Base-by-base conservation (phyloP, 176 grass and related monocot species). In the Triticum timopheevii region DNA sequence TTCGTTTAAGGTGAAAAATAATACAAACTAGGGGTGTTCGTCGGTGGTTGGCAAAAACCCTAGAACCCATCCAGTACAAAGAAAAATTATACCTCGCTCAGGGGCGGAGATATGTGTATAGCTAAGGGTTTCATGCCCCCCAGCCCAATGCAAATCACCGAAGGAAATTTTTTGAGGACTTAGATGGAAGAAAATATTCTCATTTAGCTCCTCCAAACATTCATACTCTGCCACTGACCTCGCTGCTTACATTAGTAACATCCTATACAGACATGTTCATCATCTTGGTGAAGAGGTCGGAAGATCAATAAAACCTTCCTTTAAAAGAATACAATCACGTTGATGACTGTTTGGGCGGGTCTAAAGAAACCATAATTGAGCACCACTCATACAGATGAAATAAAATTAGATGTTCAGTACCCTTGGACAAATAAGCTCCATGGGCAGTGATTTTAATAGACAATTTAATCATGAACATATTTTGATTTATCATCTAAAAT, bases 401-500 rank as follows among this genome's bases (percentile, higher is more conserved):
- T 16, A 28, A 77, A 77, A 8, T 33, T 31, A 10, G 5, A 34
- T 33, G 8, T 56, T 56, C 9, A 77, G 12, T 74, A 47, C 44
- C 71, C 35, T 79, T 68, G 28, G 22, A 63, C 20, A 65, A 81
- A 62, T 19, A 3, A 33, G 31, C 15, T 44, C 0, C 59, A 25
- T 80, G 5, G 16, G 45, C 2, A 81, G 19, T 78, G 10, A 69
- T 78, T 73, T 73, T 58, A 25, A 50, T 66, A 35, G 19, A 65
- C 5, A 68, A 22, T 45, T 44, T 11, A 17, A 72, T 81, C 65
- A 64, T 11, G n/a, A 77, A 58, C 1, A 31, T 73, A 64, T 61
- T 78, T 15, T 85, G 19, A 84, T 93, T 31, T 56, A 58, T 71
- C 36, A 30, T 84, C 45, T 81, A 13, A 67, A 85, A 82, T 38